Evolutionary conservation across 306 rosid genomes (phyloP).

Genomic region (Prosopis cineraria): DNA sequence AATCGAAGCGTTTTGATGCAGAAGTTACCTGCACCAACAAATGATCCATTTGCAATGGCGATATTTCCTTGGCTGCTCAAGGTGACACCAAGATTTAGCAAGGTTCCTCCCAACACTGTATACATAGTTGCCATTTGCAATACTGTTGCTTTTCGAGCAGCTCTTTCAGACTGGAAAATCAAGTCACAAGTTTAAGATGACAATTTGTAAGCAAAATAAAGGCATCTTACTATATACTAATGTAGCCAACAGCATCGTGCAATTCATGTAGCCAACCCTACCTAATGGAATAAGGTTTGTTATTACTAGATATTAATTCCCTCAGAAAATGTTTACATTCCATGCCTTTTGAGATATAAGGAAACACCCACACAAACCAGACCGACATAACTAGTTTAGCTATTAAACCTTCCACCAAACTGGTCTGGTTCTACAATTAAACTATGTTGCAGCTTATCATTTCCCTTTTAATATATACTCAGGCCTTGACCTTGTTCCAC

Average conservation of each 20-base stretch:
- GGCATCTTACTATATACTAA: not conserved
- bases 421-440: not conserved
- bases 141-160: constrained; percentile 79
- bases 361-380: not conserved
- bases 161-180: constrained; percentile 81
- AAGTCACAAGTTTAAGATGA: constrained; percentile 15
- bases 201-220: not conserved
- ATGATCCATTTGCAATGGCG: constrained; percentile 78
- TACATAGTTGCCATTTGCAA: constrained; percentile 88
- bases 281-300: too few relatives aligned
- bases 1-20: not conserved
- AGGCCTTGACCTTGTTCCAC: not conserved
- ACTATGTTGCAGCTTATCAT: not conserved
- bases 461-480: not conserved
- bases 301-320: too few relatives aligned
- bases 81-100: constrained; percentile 80
- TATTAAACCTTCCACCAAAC: not conserved
- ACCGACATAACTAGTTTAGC: not conserved
- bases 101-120: constrained; percentile 80
- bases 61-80: constrained; percentile 74
- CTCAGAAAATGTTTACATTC: not conserved
- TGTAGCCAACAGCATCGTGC: too few relatives aligned
- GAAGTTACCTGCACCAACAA: constrained; percentile 76
- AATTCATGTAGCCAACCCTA: too few relatives aligned
- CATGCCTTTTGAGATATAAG: not conserved